A percentile compares a stretch with the other conserved stretches of the same genome.
phyloP scores from a whole-genome alignment of 192 early-diverging fungal genomes.

The Podila clonocystis region DNA sequence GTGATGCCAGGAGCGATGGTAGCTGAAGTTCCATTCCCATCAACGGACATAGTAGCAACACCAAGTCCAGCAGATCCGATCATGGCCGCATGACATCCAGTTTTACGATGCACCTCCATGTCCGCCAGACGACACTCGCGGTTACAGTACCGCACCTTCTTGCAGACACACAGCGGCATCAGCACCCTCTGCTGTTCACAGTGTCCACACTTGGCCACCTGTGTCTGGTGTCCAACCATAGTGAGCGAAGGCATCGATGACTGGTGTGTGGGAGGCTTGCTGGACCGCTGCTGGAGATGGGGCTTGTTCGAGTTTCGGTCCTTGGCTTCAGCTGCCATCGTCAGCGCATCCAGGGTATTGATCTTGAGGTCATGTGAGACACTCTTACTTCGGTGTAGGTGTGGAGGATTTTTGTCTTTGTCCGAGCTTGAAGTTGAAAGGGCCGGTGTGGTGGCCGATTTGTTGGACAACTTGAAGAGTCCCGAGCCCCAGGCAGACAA shows the following conservation, averaged over 20 bases:
- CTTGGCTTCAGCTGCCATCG: not conserved
- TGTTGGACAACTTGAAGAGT: slow-evolving; percentile 16
- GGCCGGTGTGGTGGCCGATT: not conserved
- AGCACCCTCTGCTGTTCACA: slow-evolving; percentile 25
- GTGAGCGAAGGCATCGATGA: slow-evolving; percentile 3
- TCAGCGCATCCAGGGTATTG: not conserved
- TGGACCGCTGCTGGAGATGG: not conserved
- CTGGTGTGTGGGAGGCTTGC: not conserved
- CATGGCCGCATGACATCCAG: slow-evolving; percentile 28
- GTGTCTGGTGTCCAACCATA: slow-evolving; percentile 33
- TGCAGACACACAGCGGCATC: slow-evolving; percentile 45
- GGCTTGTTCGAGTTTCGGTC: slow-evolving; percentile 4
- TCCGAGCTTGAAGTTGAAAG: not conserved
- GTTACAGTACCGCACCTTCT: slow-evolving; percentile 45
- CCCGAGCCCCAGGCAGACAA: slow-evolving; percentile 30
- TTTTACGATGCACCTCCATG: slow-evolving; percentile 27
- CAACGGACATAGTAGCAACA: no score
- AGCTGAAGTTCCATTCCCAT: no score
- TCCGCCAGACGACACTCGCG: slow-evolving; percentile 33
- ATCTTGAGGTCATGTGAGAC: slow-evolving; percentile 7
- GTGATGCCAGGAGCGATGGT: no score
- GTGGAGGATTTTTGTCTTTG: not conserved
- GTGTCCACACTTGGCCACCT: slow-evolving; percentile 27
- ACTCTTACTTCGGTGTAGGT: slow-evolving; percentile 25
- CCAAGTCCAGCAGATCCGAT: not conserved